phyloP scores from a whole-genome alignment of 495 filamentous ascomycete species.

The Venustampulla echinocandica region DNA sequence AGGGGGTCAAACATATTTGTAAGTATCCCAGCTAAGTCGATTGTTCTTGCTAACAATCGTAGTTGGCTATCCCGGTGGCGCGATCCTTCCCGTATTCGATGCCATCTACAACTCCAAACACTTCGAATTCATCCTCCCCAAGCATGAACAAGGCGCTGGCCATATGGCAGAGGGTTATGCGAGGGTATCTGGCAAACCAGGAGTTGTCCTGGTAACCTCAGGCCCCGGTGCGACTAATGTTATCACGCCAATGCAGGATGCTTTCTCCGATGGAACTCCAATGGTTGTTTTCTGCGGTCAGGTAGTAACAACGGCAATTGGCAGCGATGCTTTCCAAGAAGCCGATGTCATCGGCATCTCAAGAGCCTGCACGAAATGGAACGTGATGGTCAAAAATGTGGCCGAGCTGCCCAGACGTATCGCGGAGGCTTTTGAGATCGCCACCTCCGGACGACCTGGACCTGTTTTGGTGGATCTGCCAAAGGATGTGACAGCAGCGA shows the following conservation, averaged over 20 bases:
- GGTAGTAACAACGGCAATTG: slow-evolving; percentile 63
- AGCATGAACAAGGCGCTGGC: slow-evolving; percentile 73
- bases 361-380: slow-evolving; percentile 76
- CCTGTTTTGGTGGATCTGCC: slow-evolving; percentile 75
- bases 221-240: slow-evolving; percentile 74
- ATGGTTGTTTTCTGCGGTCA: slow-evolving; percentile 76
- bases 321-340: slow-evolving; percentile 75
- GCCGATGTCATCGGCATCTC: slow-evolving; percentile 72
- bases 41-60: slow-evolving; percentile 14
- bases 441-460: slow-evolving; percentile 64
- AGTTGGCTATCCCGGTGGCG: slow-evolving; percentile 70
- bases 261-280: slow-evolving; percentile 68
- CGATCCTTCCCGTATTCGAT: slow-evolving; percentile 78
- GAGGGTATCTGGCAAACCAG: slow-evolving; percentile 62
- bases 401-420: slow-evolving; percentile 70
- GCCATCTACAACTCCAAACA: slow-evolving; percentile 75
- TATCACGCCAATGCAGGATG: slow-evolving; percentile 71
- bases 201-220: slow-evolving; percentile 71
- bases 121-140: slow-evolving; percentile 70
- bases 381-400: slow-evolving; percentile 73
- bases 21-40: slow-evolving; percentile 32
- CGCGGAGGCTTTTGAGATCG: slow-evolving; percentile 81
- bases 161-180: slow-evolving; percentile 80
- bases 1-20: slow-evolving; percentile 88
- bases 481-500: slow-evolving; percentile 66